Conservation (phyloP, 345 rosid species). For the Euphorbia tirucalli region DNA sequence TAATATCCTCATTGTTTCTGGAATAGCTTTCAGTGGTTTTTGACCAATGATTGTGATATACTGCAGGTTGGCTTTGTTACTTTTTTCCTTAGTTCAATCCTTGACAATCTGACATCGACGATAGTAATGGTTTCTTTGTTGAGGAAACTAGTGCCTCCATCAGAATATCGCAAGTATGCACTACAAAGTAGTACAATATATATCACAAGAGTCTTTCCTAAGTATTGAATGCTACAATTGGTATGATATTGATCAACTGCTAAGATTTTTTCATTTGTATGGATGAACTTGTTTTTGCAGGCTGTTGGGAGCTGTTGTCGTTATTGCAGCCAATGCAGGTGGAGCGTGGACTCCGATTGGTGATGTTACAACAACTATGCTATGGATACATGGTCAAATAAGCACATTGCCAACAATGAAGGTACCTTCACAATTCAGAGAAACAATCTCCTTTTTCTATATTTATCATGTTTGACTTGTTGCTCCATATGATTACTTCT, state of each 20-base stretch:
- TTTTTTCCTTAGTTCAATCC: constrained; percentile 85
- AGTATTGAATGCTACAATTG: neutral
- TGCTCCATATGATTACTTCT: too few species aligned
- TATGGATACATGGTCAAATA: constrained; percentile 98
- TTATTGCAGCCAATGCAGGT: constrained; percentile 97
- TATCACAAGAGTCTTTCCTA: neutral
- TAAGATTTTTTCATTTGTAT: neutral
- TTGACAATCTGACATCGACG: constrained; percentile 93
- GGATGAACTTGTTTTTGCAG: constrained; percentile 36
- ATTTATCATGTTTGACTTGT: neutral
- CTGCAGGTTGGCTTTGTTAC: constrained; percentile 87
- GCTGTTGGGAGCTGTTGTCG: constrained; percentile 91
- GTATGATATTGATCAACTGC: neutral
- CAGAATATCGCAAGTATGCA: constrained; percentile 93
- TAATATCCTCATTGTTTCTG: constrained; percentile 1
- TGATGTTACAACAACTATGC: constrained; percentile 97
- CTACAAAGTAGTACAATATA: neutral
- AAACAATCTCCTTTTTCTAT: neutral
- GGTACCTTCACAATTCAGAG: constrained; percentile 42
- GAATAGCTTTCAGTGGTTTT: neutral
- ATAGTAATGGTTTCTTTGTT: constrained; percentile 92
- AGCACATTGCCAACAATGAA: constrained; percentile 81
- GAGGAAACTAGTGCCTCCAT: constrained; percentile 83
- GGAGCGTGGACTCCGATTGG: constrained; percentile 99
- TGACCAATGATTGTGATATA: constrained; percentile 24